Evolutionary conservation across 2,329 filamentous ascomycete species (phyloP), one percentile per base, ranked within the genome.

Genomic region (Alternaria atra): DNA sequence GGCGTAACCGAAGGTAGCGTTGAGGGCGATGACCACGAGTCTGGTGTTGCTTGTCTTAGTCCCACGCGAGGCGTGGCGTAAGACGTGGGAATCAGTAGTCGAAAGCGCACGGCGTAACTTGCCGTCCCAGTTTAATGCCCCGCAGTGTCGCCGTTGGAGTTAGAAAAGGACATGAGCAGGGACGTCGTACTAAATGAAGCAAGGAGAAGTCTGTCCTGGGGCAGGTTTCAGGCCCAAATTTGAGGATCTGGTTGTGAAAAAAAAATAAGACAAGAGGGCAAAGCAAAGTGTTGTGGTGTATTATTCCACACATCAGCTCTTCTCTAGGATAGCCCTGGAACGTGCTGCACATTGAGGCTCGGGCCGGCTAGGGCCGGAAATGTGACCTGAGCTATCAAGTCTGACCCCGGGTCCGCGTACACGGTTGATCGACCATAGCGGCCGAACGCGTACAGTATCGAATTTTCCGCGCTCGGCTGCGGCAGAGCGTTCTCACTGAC

Each of bases 401-500:
- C 53, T 55, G 51, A 60, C 60, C 63, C 63, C 56, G 50, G 63
- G 53, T 58, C 52, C 56, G 57, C 55, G 63, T 54, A 53, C 56
- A 70, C 68, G 72, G 71, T 67, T 74, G 71, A 73, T 74, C 72
- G 68, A 70, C 72, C 64, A 67, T 64, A 66, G 70, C 63, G 65
- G 61, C 58, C 58, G 59, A 59, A 58, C 59, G 52, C 46, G 61
- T 67, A 55, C 60, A 65, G 65, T 56, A 64, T 63, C 57, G 62
- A 61, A 58, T 61, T 55, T 64, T 60, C 64, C 69, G 60, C 56
- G 55, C 61, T 61, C 60, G 69, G 60, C 61, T 58, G 67, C 64
- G 64, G 27, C 55, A 56, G 53, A 53, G 47, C 50, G 30, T 42
- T 52, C 55, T 60, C 55, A 44, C 40, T 58, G 47, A 57, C 61